Evolutionary conservation across 768 basidiomycete species (phyloP).

Genomic region (Amanita thiersii): DNA sequence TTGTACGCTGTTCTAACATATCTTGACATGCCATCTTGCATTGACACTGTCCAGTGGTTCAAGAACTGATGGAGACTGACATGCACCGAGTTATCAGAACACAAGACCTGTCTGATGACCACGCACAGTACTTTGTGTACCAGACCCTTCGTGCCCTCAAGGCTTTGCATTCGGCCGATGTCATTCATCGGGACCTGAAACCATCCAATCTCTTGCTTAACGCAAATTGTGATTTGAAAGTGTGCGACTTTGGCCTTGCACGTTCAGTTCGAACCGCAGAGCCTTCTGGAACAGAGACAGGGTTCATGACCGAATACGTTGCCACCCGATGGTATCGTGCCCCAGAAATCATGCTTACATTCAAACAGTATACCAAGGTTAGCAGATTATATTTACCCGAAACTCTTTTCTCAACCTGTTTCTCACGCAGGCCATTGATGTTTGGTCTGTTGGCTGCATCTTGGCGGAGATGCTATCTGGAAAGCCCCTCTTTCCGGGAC

Average conservation of each 20-base stretch:
- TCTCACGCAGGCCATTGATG: slow-evolving; percentile 60
- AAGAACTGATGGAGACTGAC: slow-evolving; percentile 94
- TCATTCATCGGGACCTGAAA: slow-evolving; percentile 95
- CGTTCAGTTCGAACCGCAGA: slow-evolving; percentile 84
- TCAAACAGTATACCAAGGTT: slow-evolving; percentile 96
- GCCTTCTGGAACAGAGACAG: slow-evolving; percentile 74
- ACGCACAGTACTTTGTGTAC: slow-evolving; percentile 90
- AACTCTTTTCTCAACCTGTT: slow-evolving; percentile 7
- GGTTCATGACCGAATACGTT: slow-evolving; percentile 97
- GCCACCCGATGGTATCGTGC: slow-evolving; percentile 99
- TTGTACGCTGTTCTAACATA: slow-evolving; percentile 29
- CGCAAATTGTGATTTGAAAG: slow-evolving; percentile 94
- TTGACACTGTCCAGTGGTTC: slow-evolving; percentile 50
- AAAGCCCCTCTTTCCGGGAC: slow-evolving; percentile 93
- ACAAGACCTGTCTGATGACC: slow-evolving; percentile 92
- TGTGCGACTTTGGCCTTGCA: slow-evolving; percentile 92
- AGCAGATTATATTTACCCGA: slow-evolving; percentile 16
- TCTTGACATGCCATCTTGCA: background rate
- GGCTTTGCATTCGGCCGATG: slow-evolving; percentile 92
- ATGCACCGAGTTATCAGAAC: slow-evolving; percentile 96
- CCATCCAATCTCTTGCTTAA: slow-evolving; percentile 97
- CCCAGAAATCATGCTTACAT: slow-evolving; percentile 98
- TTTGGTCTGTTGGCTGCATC: slow-evolving; percentile 85
- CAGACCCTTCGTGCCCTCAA: slow-evolving; percentile 94
- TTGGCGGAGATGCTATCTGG: slow-evolving; percentile 97